These are phyloP conservation scores for Diaporthe citrichinensis DNA, from an alignment of 2,329 filamentous ascomycete species.

Conservation along the genomic window DNA sequence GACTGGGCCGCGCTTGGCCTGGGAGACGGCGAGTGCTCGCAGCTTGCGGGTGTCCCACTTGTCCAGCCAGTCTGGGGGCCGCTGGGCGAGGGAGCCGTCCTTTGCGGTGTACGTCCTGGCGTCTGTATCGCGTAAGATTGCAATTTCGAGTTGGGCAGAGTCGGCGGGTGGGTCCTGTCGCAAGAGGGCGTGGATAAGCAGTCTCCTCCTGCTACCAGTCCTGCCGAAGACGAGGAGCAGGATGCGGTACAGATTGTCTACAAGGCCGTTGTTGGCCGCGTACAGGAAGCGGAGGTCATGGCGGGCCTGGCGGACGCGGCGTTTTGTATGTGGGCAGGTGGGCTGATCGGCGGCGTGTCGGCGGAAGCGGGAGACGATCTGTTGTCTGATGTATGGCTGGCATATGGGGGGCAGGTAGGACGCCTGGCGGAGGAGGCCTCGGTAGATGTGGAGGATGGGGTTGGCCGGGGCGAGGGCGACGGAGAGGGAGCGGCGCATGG, in stretches of 20 bases:
- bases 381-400: constrained; percentile 58
- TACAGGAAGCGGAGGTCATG: constrained; percentile 63
- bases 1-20: constrained; percentile 52
- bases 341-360: constrained; percentile 50
- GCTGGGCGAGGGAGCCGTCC: constrained; percentile 28
- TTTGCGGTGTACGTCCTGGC: constrained; percentile 18
- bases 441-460: constrained; percentile 63
- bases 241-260: constrained; percentile 61
- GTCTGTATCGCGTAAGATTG: constrained; percentile 12
- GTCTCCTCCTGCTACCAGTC: constrained; percentile 63
- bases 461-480: constrained; percentile 49
- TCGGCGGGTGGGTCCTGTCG: constrained; percentile 54
- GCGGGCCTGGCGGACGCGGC: constrained; percentile 57
- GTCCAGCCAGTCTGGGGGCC: constrained; percentile 58
- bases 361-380: constrained; percentile 64
- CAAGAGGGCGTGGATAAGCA: constrained; percentile 60
- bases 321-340: constrained; percentile 16
- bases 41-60: constrained; percentile 66
- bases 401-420: constrained; percentile 71
- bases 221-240: constrained; percentile 67
- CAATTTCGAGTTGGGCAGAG: constrained; percentile 56
- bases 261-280: constrained; percentile 67
- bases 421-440: constrained; percentile 71
- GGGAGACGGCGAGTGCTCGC: constrained; percentile 56
- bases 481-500: constrained; percentile 54